Conservation (phyloP, 1,284 basidiomycete species). For the Somion occarium region DNA sequence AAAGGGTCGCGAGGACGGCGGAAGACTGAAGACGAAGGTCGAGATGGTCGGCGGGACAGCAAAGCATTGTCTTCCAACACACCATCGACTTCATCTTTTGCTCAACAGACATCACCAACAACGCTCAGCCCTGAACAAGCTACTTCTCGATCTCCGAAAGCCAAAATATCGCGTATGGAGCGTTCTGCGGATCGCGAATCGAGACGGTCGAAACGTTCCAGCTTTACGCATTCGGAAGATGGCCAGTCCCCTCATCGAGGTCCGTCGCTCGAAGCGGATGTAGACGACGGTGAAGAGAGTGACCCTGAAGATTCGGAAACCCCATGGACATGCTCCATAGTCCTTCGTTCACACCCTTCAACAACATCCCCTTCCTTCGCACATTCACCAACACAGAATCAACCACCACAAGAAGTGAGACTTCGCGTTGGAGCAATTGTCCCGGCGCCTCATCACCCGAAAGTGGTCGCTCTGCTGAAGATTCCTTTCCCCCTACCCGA, state of each 20-base stretch:
- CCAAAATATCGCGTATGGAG: conserved; percentile 9
- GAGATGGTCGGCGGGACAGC: conserved; percentile 14
- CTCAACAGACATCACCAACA: conserved; percentile 4
- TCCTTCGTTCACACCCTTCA: conserved; percentile 33
- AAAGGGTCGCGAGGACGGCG: conserved; percentile 13
- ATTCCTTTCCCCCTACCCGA: conserved; percentile 84
- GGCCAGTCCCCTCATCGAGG: conserved; percentile 1
- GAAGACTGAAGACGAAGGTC: conserved; percentile 15
- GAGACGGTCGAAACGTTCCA: conserved; percentile 10
- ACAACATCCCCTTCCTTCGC: neutral
- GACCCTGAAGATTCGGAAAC: conserved; percentile 96
- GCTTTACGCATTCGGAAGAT: conserved; percentile 13
- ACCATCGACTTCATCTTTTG: conserved; percentile 23
- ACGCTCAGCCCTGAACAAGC: conserved; percentile 6
- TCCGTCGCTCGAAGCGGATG: conserved; percentile 25
- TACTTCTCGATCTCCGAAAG: neutral
- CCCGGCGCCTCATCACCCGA: conserved; percentile 95
- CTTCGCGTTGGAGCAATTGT: conserved; percentile 76
- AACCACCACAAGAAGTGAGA: conserved; percentile 15
- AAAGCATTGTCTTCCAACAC: conserved; percentile 18
- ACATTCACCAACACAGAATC: neutral
- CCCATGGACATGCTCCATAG: conserved; percentile 85
- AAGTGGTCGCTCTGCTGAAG: conserved; percentile 87
- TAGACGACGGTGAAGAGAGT: conserved; percentile 64
- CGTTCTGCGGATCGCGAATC: conserved; percentile 13